These are phyloP conservation scores for Diaporthe humulicola DNA, from an alignment of 2,329 filamentous ascomycete species.

Conservation along the genomic window DNA sequence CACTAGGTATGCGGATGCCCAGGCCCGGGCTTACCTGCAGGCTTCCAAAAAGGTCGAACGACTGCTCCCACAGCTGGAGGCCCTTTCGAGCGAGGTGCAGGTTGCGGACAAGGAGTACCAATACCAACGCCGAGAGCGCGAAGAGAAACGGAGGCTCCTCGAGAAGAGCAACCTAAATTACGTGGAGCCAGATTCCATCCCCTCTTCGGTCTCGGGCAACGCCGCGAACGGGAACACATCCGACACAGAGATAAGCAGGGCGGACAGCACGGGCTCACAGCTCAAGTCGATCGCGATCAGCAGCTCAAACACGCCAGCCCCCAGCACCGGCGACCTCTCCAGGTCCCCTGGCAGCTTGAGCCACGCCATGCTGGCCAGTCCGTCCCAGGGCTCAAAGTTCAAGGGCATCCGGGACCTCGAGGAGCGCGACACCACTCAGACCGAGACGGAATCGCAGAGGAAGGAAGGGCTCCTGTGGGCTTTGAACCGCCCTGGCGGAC, in stretches of 20 bases:
- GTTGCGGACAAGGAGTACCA: conserved; percentile 97
- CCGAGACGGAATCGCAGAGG: conserved; percentile 70
- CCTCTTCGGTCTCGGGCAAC: conserved; percentile 42
- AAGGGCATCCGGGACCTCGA: conserved; percentile 94
- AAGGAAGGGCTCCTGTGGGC: conserved; percentile 98
- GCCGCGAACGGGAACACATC: conserved; percentile 64
- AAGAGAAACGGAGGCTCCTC: conserved; percentile 90
- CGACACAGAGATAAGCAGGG: conserved; percentile 78
- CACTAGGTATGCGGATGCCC: conserved; percentile 92
- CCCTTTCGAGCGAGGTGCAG: conserved; percentile 87
- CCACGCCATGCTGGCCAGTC: conserved; percentile 62
- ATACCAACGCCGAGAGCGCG: conserved; percentile 92
- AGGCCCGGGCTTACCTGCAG: conserved; percentile 84
- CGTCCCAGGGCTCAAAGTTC: conserved; percentile 74
- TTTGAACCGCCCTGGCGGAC: conserved; percentile 89
- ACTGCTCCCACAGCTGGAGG: conserved; percentile 90
- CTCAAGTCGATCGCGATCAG: conserved; percentile 66
- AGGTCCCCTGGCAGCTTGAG: conserved; percentile 69
- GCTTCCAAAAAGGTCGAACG: conserved; percentile 90
- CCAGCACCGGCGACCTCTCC: conserved; percentile 59
- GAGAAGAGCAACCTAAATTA: conserved; percentile 88
- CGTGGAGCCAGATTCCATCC: conserved; percentile 74
- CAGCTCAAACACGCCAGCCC: conserved; percentile 51
- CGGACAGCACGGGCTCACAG: conserved; percentile 81
- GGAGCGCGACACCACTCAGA: conserved; percentile 76